A percentile compares a stretch with the other conserved stretches of the same genome.
Evolutionary conservation across 441 rosid genomes (phyloP).

Genomic region (Erysimum cheiri): DNA sequence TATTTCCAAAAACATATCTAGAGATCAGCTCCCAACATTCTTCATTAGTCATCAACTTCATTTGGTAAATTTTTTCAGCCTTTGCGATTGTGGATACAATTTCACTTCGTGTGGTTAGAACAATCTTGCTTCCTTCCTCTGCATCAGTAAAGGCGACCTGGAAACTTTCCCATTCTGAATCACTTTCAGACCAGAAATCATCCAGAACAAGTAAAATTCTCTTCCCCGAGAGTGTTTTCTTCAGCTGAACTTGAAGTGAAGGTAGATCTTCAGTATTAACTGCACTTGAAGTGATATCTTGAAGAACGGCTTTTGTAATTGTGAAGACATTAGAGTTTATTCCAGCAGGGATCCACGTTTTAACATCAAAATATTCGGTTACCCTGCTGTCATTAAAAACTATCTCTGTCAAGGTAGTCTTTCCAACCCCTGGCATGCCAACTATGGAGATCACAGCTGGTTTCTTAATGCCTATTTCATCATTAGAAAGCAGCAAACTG

Average conservation of each 20-base stretch:
- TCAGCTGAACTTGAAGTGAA: constrained; percentile 44
- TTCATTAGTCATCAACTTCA: constrained; percentile 40
- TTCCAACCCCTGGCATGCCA: constrained; percentile 47
- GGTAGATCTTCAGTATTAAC: constrained; percentile 39
- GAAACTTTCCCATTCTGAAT: constrained; percentile 42
- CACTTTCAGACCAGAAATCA: constrained; percentile 44
- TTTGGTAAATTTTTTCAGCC: constrained; percentile 32
- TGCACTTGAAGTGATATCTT: constrained; percentile 38
- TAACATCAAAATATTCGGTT: constrained; percentile 29
- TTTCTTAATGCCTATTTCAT: neutral
- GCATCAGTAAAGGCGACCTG: constrained; percentile 42
- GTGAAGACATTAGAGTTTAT: constrained; percentile 36
- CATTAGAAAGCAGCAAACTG: constrained; percentile 32
- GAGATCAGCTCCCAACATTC: constrained; percentile 47
- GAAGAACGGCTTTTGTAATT: constrained; percentile 39
- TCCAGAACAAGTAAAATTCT: constrained; percentile 42
- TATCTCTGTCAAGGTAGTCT: constrained; percentile 41
- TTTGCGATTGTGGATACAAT: constrained; percentile 30
- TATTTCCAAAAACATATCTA: constrained; percentile 38
- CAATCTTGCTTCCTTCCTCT: constrained; percentile 43
- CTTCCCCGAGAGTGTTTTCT: constrained; percentile 38
- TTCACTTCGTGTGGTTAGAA: constrained; percentile 42
- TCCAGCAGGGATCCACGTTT: constrained; percentile 41
- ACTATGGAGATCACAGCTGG: constrained; percentile 38
- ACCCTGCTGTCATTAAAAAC: constrained; percentile 36